These are phyloP conservation scores for Crithidia brevicula DNA, from an alignment of 208 protist species.

Conservation along the genomic window DNA sequence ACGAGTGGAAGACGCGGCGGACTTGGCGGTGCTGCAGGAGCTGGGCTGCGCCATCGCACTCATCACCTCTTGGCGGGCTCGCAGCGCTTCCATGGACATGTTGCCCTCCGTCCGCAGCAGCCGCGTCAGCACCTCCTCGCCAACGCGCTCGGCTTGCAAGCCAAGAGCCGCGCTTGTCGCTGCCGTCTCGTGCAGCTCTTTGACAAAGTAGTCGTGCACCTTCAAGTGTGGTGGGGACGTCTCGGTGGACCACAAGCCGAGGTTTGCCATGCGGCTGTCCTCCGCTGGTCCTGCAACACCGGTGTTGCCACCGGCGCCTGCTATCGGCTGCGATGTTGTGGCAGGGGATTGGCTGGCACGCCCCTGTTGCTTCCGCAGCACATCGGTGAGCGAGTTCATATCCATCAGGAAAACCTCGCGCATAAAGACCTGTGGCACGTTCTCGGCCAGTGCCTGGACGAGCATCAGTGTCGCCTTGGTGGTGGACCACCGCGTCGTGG, in stretches of 20 bases:
- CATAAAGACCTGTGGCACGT: slow-evolving; percentile 58
- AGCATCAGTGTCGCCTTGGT: slow-evolving; percentile 67
- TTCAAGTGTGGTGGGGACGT: slow-evolving; percentile 37
- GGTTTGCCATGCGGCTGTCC: neutral
- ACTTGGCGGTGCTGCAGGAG: neutral
- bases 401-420: slow-evolving; percentile 44
- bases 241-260: slow-evolving; percentile 24
- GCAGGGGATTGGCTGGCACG: neutral
- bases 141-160: slow-evolving; percentile 38
- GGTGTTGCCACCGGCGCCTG: too few relatives aligned
- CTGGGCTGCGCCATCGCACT: slow-evolving; percentile 8
- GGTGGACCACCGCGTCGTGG: slow-evolving; percentile 46
- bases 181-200: slow-evolving; percentile 30
- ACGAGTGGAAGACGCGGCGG: neutral
- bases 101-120: slow-evolving; percentile 66
- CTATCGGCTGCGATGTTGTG: neutral
- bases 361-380: slow-evolving; percentile 17
- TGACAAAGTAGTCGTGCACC: slow-evolving; percentile 56
- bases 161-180: neutral
- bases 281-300: neutral
- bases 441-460: slow-evolving; percentile 40
- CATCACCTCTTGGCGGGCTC: slow-evolving; percentile 28
- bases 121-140: slow-evolving; percentile 52
- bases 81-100: slow-evolving; percentile 34
- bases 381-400: slow-evolving; percentile 14